Base-by-base conservation (phyloP, 2,329 filamentous ascomycete species). In the Colletotrichum godetiae region DNA sequence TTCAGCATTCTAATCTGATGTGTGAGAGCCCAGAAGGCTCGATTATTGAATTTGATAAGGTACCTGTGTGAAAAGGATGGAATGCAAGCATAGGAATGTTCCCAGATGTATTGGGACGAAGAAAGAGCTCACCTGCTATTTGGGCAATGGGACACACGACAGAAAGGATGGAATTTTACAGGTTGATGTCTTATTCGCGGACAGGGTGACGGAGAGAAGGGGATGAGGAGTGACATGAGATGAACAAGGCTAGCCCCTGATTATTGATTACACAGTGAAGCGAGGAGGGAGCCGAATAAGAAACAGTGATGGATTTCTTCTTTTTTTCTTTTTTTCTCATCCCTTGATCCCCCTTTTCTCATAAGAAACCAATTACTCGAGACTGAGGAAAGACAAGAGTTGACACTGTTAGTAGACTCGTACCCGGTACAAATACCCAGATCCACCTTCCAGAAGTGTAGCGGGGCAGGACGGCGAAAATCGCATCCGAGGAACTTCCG, bases 191-290 rank as follows among this genome's bases (percentile, higher is more conserved):
- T 15, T 7, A 57, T 59, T 29, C 27, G 27, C 61, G 29, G 53
- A 56, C 19, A 53, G 37, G 37, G 55, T 29, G 37, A 22, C 27
- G 27, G 35, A 46, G 35, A 46, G 56, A 27, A 35, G 12, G 49
- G n/a, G 35, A 49, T n/a, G 42, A 49, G 22, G 49, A 57, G 63
- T 29, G 27, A 72, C 27, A 68, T 72, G 68, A 52, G 63, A 72
- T 61, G 68, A 72, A 68, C 63, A 57, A 61, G 68, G 33, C 12
- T 15, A 19, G 33, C 49, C 35, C 37, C 42, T 49, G 42, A 49
- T 8, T 49, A 7, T n/a, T 8, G 42, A n/a, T n/a, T 7, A n/a
- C 10, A n/a, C 22, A 19, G 42, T 4, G 7, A 49, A 49, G 1
- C 42, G 42, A 49, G 19, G 4, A 46, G 37, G 15, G 37, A 46